A percentile compares a stretch with the other conserved stretches of the same genome.
These are phyloP conservation scores for Lepidium didymum DNA, from an alignment of 345 rosid species.

Conservation along the genomic window DNA sequence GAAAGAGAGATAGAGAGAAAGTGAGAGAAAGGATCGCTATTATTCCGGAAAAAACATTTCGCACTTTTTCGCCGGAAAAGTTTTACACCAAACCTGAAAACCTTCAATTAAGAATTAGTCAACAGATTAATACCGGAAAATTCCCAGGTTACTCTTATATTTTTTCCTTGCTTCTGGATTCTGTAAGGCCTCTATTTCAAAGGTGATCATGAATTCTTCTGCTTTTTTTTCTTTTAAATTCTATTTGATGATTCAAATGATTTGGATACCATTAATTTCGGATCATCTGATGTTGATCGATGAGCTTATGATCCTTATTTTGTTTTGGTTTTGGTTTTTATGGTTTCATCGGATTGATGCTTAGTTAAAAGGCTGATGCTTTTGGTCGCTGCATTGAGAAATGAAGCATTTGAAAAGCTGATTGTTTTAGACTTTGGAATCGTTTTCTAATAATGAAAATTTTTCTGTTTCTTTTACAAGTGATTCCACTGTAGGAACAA, in stretches of 20 bases:
- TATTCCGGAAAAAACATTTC: conserved; percentile 12
- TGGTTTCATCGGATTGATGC: background rate
- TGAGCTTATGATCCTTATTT: conserved; percentile 1
- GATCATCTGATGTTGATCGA: background rate
- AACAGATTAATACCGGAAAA: background rate
- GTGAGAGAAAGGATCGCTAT: conserved; percentile 9
- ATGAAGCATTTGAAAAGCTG: background rate
- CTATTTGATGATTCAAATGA: background rate
- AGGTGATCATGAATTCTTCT: conserved; percentile 21
- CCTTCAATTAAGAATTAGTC: conserved; percentile 18
- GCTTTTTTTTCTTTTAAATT: background rate
- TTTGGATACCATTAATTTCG: background rate
- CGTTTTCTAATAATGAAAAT: background rate
- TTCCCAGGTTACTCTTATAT: background rate
- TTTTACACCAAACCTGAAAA: background rate
- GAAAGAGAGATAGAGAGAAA: background rate
- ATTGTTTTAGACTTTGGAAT: background rate
- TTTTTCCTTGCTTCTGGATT: background rate
- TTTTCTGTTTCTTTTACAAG: conserved; percentile 8
- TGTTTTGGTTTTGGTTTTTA: background rate
- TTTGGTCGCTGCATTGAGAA: background rate
- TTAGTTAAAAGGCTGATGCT: background rate
- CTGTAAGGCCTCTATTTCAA: conserved; percentile 1
- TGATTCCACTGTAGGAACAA: conserved; percentile 2
- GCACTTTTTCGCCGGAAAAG: conserved; percentile 12